Percentiles rank a stretch among this genome's conserved stretches.
Evolutionary conservation across 208 protist genomes (phyloP).

Genomic region (Vickermania ingenoplastis): DNA sequence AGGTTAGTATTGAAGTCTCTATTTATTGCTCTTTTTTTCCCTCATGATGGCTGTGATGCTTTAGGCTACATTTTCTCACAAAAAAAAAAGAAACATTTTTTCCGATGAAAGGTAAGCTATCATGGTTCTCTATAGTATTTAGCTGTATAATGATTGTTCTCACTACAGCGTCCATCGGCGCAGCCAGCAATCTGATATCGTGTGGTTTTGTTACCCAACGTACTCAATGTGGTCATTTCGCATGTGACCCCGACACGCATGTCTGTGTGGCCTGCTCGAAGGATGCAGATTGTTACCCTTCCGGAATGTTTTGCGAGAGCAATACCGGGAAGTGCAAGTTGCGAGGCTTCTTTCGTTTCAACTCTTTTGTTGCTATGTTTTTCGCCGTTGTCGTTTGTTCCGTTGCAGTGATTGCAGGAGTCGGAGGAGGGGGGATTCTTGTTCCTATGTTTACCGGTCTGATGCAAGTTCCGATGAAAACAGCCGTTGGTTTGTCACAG

Average conservation of each 20-base stretch:
- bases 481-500: slow-evolving; percentile 63
- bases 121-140: too few relatives aligned
- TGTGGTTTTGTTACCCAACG: too few relatives aligned
- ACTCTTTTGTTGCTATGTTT: slow-evolving; percentile 34
- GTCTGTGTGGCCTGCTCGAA: not conserved
- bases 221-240: not conserved
- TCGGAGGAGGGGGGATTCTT: slow-evolving; percentile 70
- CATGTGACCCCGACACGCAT: not conserved
- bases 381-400: slow-evolving; percentile 38
- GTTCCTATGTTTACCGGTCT: too few relatives aligned
- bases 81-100: too few relatives aligned
- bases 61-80: too few relatives aligned
- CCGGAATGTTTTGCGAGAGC: not conserved
- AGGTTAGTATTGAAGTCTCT: too few relatives aligned
- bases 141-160: too few relatives aligned
- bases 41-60: too few relatives aligned
- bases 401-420: slow-evolving; percentile 61
- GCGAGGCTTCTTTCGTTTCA: slow-evolving; percentile 14
- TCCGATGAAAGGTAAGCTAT: too few relatives aligned
- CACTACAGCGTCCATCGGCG: too few relatives aligned
- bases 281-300: not conserved
- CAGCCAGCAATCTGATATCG: too few relatives aligned
- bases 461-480: slow-evolving; percentile 45
- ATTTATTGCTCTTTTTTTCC: too few relatives aligned
- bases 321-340: not conserved